phyloP scores from a whole-genome alignment of 768 basidiomycete species.

The Chalciporus chontae region DNA sequence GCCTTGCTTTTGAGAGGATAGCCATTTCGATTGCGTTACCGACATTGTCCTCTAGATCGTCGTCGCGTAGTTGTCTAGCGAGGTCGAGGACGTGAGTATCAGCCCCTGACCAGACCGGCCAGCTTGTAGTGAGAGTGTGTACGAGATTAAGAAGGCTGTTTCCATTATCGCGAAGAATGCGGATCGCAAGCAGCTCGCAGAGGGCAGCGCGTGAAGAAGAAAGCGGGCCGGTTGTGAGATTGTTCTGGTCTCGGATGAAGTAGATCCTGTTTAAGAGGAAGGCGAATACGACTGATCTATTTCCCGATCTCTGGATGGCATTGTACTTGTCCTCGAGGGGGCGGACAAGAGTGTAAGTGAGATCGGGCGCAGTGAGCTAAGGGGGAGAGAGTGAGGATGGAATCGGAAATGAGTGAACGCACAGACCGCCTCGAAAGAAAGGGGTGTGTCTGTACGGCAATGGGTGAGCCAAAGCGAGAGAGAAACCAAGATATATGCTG shows the following conservation, averaged over 20 bases:
- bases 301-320: slow-evolving; percentile 64
- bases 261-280: slow-evolving; percentile 84
- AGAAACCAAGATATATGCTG: slow-evolving; percentile 8
- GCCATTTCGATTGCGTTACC: slow-evolving; percentile 95
- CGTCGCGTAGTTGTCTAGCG: slow-evolving; percentile 62
- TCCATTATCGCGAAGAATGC: slow-evolving; percentile 69
- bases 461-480: slow-evolving; percentile 2
- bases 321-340: slow-evolving; percentile 88
- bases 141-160: slow-evolving; percentile 66
- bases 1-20: slow-evolving; percentile 80
- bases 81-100: slow-evolving; percentile 53
- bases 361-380: slow-evolving; percentile 79
- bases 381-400: slow-evolving; percentile 11
- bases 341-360: slow-evolving; percentile 85
- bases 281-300: slow-evolving; percentile 84
- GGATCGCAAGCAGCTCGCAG: slow-evolving; percentile 88
- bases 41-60: slow-evolving; percentile 71
- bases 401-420: neutral
- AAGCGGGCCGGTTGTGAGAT: slow-evolving; percentile 60
- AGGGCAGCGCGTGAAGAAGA: slow-evolving; percentile 74
- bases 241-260: slow-evolving; percentile 73
- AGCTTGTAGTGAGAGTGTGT: slow-evolving; percentile 69
- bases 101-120: slow-evolving; percentile 79
- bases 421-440: slow-evolving; percentile 75
- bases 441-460: slow-evolving; percentile 66